These are phyloP conservation scores for Aspergillus sp. DNA, from an alignment of 2,329 filamentous ascomycete genomes.

Conservation along the genomic window DNA sequence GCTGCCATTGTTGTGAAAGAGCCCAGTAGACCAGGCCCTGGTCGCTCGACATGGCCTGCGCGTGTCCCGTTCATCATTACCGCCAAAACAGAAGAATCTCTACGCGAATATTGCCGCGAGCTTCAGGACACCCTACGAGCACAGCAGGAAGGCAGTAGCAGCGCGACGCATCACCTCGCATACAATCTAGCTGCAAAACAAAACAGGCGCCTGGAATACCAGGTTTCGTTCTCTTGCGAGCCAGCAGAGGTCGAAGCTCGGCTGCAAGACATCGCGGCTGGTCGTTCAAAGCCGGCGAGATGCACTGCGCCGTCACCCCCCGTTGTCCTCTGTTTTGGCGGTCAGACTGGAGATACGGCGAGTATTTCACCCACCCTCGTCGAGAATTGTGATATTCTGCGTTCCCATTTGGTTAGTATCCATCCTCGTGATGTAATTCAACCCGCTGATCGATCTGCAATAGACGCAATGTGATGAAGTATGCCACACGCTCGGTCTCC, in stretches of 20 bases:
- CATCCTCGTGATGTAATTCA: no score
- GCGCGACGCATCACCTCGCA: not conserved
- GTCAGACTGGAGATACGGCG: conserved; percentile 38
- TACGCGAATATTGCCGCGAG: not conserved
- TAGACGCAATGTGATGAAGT: not conserved
- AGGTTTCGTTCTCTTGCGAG: no score
- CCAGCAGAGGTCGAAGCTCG: no score
- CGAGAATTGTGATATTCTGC: conserved; percentile 17
- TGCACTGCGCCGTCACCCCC: conserved; percentile 5
- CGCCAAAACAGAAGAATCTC: conserved; percentile 21
- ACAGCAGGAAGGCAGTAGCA: no score
- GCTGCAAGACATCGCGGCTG: no score
- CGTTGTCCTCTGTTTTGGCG: conserved; percentile 46
- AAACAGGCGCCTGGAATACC: not conserved
- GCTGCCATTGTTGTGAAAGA: conserved; percentile 29
- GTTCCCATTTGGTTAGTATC: no score
- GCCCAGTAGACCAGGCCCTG: not conserved
- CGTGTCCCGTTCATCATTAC: no score
- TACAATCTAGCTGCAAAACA: not conserved
- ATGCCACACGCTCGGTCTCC: conserved; percentile 28
- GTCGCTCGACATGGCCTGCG: no score
- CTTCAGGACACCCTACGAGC: no score
- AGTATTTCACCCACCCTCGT: conserved; percentile 33
- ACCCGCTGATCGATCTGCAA: no score
- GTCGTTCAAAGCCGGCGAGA: no score